Conservation (phyloP, 768 basidiomycete species). For the Lanmaoa pseudosensibilis region DNA sequence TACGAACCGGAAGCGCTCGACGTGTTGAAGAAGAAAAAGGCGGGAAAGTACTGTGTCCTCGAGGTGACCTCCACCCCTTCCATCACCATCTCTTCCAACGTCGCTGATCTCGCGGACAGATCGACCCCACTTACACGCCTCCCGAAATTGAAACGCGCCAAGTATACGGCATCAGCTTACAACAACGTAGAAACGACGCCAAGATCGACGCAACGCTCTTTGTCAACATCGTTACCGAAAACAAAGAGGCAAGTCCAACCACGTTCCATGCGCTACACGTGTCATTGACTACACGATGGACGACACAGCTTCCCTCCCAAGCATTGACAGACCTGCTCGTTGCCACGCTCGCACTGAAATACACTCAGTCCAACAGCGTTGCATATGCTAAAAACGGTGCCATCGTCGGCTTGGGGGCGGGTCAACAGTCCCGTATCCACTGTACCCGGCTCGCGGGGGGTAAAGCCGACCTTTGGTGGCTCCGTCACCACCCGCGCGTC, state of each 20-base stretch:
- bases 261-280: neutral
- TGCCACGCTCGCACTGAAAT: constrained; percentile 95
- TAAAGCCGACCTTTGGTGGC: constrained; percentile 99
- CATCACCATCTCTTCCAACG: neutral
- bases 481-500: constrained; percentile 94
- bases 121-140: constrained; percentile 83
- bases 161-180: constrained; percentile 88
- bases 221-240: constrained; percentile 84
- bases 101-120: constrained; percentile 47
- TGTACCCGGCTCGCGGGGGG: constrained; percentile 96
- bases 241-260: constrained; percentile 65
- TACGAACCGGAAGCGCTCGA: constrained; percentile 88
- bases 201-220: constrained; percentile 84
- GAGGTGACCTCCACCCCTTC: constrained; percentile 51
- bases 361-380: constrained; percentile 99
- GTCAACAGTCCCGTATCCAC: constrained; percentile 98
- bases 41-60: constrained; percentile 96
- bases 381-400: constrained; percentile 92
- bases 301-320: constrained; percentile 61
- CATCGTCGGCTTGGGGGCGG: constrained; percentile 94
- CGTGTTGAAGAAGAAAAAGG: constrained; percentile 92
- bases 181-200: constrained; percentile 87
- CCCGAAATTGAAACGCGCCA: constrained; percentile 86
- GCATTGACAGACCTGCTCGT: constrained; percentile 93
- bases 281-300: neutral